phyloP scores from a whole-genome alignment of 148 eudicot genomes.

The Euryodendron excelsum region DNA sequence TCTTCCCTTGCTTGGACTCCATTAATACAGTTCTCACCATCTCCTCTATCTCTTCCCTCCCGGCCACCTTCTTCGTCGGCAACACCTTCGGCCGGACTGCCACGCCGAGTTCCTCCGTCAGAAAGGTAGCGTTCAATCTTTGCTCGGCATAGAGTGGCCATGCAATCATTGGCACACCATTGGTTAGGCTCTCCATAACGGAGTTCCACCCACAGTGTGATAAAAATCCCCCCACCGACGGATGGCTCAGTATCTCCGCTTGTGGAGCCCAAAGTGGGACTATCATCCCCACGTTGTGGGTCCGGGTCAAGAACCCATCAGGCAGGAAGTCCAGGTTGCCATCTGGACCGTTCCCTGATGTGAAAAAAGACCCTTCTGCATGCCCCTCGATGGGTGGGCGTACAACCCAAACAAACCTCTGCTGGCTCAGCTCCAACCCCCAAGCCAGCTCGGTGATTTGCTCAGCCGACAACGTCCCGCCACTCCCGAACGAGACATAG shows the following conservation, averaged over 20 bases:
- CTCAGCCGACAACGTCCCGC: constrained; percentile 33
- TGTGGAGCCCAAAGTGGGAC: constrained; percentile 40
- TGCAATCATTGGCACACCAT: constrained; percentile 52
- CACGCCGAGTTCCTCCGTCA: constrained; percentile 12
- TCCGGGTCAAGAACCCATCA: constrained; percentile 35
- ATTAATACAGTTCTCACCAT: no score
- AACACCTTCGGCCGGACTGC: constrained; percentile 22
- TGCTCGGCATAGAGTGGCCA: constrained; percentile 49
- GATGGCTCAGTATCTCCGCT: constrained; percentile 30
- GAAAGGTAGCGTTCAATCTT: constrained; percentile 31
- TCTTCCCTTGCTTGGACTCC: neutral
- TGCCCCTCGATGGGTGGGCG: constrained; percentile 34
- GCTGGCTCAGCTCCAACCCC: no score
- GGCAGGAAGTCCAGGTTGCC: constrained; percentile 22
- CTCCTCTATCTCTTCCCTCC: constrained; percentile 29
- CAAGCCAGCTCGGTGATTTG: no score
- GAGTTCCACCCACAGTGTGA: constrained; percentile 56
- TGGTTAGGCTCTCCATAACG: constrained; percentile 23
- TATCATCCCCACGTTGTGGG: constrained; percentile 22
- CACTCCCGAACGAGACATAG: constrained; percentile 48
- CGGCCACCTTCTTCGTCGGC: constrained; percentile 19
- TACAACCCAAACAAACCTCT: constrained; percentile 49
- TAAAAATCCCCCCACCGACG: no score
- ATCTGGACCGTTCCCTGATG: neutral
- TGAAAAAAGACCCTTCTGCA: constrained; percentile 9